phyloP scores from a whole-genome alignment of 1,139 yeast genomes.

The Kodamaea arcana region DNA sequence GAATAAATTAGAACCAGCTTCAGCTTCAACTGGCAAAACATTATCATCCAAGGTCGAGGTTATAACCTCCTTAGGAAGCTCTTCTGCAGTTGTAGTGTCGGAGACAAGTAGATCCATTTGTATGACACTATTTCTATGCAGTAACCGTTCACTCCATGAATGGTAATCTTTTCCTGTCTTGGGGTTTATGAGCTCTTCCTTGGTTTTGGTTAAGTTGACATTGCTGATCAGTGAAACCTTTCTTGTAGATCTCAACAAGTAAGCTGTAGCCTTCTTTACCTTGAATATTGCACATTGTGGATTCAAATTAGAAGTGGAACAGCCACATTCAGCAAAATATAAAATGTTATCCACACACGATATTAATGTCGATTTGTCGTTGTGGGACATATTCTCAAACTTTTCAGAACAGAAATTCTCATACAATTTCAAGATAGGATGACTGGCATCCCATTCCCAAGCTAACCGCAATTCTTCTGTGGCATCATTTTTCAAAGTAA shows the following conservation, averaged over 20 bases:
- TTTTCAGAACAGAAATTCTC: constrained; percentile 27
- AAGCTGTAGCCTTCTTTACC: constrained; percentile 58
- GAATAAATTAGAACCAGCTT: constrained; percentile 15
- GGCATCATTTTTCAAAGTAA: constrained; percentile 29
- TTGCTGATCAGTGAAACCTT: constrained; percentile 45
- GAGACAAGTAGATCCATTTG: constrained; percentile 21
- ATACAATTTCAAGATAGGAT: constrained; percentile 63
- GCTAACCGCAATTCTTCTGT: constrained; percentile 61
- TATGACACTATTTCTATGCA: constrained; percentile 28
- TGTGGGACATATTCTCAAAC: constrained; percentile 47
- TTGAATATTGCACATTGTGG: constrained; percentile 54
- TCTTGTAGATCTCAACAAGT: constrained; percentile 54
- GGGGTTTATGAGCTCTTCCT: constrained; percentile 38
- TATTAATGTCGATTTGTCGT: constrained; percentile 51
- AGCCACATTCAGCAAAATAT: constrained; percentile 59
- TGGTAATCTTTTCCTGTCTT: constrained; percentile 28
- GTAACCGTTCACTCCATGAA: constrained; percentile 39
- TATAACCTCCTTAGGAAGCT: constrained; percentile 5
- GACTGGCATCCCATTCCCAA: constrained; percentile 86
- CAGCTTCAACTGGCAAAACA: constrained; percentile 4
- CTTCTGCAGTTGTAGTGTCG: background rate
- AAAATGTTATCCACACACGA: constrained; percentile 59
- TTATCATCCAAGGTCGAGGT: constrained; percentile 6
- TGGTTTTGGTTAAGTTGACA: constrained; percentile 33
- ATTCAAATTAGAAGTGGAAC: constrained; percentile 44